Evolutionary conservation across 169 alveolate species (phyloP).

Genomic region (Plasmodium sp.): DNA sequence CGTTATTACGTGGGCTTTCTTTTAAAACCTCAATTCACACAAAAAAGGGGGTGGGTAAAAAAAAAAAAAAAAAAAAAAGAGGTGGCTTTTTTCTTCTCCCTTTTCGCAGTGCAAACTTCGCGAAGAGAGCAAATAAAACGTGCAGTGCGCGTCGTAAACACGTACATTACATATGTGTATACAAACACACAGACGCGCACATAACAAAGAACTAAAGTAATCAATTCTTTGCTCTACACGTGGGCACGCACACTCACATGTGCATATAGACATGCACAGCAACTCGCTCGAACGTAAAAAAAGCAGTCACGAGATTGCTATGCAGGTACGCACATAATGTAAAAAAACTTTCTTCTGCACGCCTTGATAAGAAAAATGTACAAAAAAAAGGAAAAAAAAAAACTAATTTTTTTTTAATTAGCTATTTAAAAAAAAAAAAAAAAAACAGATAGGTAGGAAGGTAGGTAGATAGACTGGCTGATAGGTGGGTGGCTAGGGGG

Average conservation of each 20-base stretch:
- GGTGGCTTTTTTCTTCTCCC: neutral
- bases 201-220: neutral
- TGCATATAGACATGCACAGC: neutral
- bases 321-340: neutral
- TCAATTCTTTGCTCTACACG: conserved; percentile 13
- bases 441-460: neutral
- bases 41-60: neutral
- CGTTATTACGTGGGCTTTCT: neutral
- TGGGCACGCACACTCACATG: neutral
- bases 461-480: too few species aligned
- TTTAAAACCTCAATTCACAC: conserved; percentile 12
- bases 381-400: conserved; percentile 1
- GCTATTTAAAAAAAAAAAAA: neutral
- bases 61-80: neutral
- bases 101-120: neutral
- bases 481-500: neutral
- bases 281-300: neutral
- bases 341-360: neutral
- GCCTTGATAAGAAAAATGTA: neutral
- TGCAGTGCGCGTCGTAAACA: neutral
- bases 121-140: conserved; percentile 9
- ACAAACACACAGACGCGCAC: neutral
- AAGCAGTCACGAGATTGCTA: neutral
- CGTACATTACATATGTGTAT: neutral
- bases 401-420: neutral